Conservation (phyloP, 768 basidiomycete genomes). For the Rhodotorula taiwanensis region DNA sequence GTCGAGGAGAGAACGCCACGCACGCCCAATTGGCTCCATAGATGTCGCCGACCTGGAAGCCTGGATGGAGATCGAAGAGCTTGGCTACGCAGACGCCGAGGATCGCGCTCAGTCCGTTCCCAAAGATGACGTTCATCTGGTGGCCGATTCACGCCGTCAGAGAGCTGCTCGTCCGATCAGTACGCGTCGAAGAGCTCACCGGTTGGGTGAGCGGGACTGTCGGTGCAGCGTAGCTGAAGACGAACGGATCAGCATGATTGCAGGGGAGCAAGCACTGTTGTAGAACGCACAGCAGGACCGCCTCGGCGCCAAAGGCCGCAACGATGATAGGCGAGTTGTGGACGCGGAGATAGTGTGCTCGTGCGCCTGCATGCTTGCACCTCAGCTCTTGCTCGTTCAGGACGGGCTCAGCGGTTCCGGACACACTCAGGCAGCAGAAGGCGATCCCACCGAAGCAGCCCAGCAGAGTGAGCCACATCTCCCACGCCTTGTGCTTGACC, state of each 20-base stretch:
- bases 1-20: neutral
- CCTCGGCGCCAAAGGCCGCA: conserved; percentile 25
- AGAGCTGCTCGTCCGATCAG: neutral
- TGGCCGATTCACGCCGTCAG: neutral
- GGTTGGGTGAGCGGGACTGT: conserved; percentile 15
- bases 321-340: conserved; percentile 12
- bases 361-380: neutral
- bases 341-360: conserved; percentile 3
- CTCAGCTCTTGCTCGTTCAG: neutral
- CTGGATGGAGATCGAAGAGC: conserved; percentile 5
- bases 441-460: conserved; percentile 16
- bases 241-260: neutral
- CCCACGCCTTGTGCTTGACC: conserved; percentile 2
- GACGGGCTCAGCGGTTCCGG: neutral
- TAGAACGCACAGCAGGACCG: conserved; percentile 12
- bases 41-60: conserved; percentile 14
- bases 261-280: neutral
- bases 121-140: conserved; percentile 11
- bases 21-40: conserved; percentile 21
- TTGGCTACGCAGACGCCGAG: conserved; percentile 20
- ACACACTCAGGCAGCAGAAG: conserved; percentile 4
- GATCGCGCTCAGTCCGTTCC: conserved; percentile 17
- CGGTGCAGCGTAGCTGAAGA: conserved; percentile 16
- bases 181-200: neutral
- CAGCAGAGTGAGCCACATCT: conserved; percentile 20